These are phyloP conservation scores for Fraxinus albicans DNA, from an alignment of 305 asterid species.

Conservation along the genomic window DNA sequence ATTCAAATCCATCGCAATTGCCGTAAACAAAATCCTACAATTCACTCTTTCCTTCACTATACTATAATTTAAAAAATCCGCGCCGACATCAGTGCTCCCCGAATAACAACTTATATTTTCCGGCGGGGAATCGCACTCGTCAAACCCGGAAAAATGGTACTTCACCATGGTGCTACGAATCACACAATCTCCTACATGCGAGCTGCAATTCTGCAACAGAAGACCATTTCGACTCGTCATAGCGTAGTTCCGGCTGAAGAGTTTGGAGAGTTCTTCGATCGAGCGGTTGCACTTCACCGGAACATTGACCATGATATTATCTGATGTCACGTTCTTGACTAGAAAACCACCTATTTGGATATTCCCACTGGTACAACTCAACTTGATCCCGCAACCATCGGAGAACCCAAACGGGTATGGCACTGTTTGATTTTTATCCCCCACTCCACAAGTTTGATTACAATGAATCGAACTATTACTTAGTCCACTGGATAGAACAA, in stretches of 20 bases:
- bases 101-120: slow-evolving; percentile 49
- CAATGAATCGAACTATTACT: slow-evolving; percentile 18
- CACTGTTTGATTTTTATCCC: slow-evolving; percentile 1
- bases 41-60: slow-evolving; percentile 30
- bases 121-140: slow-evolving; percentile 23
- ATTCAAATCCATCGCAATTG: slow-evolving; percentile 48
- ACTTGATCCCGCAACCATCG: slow-evolving; percentile 42
- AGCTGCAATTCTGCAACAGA: slow-evolving; percentile 52
- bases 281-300: slow-evolving; percentile 66
- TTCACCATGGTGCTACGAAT: slow-evolving; percentile 37
- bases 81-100: slow-evolving; percentile 21
- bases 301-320: slow-evolving; percentile 40
- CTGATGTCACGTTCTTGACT: slow-evolving; percentile 54
- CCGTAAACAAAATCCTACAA: slow-evolving; percentile 51
- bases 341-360: slow-evolving; percentile 37
- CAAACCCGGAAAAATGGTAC: slow-evolving; percentile 8
- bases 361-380: slow-evolving; percentile 37
- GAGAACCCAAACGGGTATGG: slow-evolving; percentile 81
- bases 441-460: slow-evolving; percentile 32
- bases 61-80: slow-evolving; percentile 35
- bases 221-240: slow-evolving; percentile 67
- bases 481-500: slow-evolving; percentile 24
- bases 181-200: slow-evolving; percentile 42
- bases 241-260: slow-evolving; percentile 39
- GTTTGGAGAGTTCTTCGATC: slow-evolving; percentile 34